A percentile compares a stretch with the other conserved stretches of the same genome.
Evolutionary conservation across 75 land plant species (phyloP).

Genomic region (Pinus taeda): DNA sequence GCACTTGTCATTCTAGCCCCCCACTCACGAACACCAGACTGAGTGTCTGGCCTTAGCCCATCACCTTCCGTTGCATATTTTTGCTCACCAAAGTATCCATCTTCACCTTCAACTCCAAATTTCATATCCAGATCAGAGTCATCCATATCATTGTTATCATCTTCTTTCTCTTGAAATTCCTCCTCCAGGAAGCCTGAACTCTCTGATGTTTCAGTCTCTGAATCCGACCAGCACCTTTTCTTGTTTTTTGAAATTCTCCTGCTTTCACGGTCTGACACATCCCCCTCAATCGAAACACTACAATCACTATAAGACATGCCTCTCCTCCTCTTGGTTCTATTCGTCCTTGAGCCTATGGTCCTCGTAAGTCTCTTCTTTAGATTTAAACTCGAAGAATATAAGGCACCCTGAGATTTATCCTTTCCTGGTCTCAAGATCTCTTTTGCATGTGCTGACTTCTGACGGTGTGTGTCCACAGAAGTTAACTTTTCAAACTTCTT

Average conservation of each 20-base stretch:
- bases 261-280: slow-evolving; percentile 60
- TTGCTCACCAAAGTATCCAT: slow-evolving; percentile 32
- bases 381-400: slow-evolving; percentile 20
- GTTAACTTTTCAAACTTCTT: slow-evolving; percentile 1
- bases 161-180: slow-evolving; percentile 38
- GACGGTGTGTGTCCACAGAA: not conserved
- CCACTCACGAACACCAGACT: slow-evolving; percentile 76
- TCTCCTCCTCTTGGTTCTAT: slow-evolving; percentile 11
- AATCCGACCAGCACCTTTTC: slow-evolving; percentile 55
- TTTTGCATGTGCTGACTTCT: slow-evolving; percentile 16
- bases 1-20: slow-evolving; percentile 99
- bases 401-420: slow-evolving; percentile 32
- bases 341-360: not conserved
- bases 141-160: slow-evolving; percentile 63
- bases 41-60: slow-evolving; percentile 16
- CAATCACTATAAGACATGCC: slow-evolving; percentile 1
- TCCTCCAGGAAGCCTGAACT: slow-evolving; percentile 52
- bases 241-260: slow-evolving; percentile 49
- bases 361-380: slow-evolving; percentile 37
- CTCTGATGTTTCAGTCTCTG: slow-evolving; percentile 80
- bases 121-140: slow-evolving; percentile 72
- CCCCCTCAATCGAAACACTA: slow-evolving; percentile 25
- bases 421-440: slow-evolving; percentile 30
- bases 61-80: slow-evolving; percentile 29
- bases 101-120: slow-evolving; percentile 29